Conservation (phyloP, 1,284 basidiomycete species). For the Fistulina hepatica region DNA sequence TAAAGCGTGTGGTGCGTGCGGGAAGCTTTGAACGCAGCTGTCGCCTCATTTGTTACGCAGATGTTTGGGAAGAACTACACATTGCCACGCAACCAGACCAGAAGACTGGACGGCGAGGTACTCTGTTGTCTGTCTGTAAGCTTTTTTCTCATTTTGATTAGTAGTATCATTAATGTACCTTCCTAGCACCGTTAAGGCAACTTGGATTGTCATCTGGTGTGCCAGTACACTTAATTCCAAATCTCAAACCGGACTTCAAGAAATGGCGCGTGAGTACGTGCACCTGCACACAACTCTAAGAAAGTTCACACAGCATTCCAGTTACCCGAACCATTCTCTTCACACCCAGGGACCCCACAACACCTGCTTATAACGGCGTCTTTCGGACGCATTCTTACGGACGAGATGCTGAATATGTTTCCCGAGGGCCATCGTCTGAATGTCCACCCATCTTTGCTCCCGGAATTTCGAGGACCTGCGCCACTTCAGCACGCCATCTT, state of each 20-base stretch:
- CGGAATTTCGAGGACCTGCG: conserved; percentile 82
- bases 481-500: conserved; percentile 84
- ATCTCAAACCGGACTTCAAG: conserved; percentile 42
- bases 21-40: conserved; percentile 5
- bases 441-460: conserved; percentile 86
- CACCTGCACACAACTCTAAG: neutral
- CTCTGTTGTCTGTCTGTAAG: conserved; percentile 40
- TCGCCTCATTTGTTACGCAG: conserved; percentile 23
- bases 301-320: neutral
- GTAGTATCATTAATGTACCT: neutral
- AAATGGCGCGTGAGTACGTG: conserved; percentile 40
- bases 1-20: conserved; percentile 33
- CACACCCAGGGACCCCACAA: conserved; percentile 22
- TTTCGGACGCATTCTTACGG: conserved; percentile 82
- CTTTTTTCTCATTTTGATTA: conserved; percentile 9
- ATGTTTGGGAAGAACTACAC: conserved; percentile 47
- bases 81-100: conserved; percentile 56
- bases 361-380: conserved; percentile 82
- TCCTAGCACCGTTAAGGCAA: conserved; percentile 46
- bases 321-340: conserved; percentile 4
- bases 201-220: conserved; percentile 38
- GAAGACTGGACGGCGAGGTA: conserved; percentile 40
- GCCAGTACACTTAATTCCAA: conserved; percentile 48
- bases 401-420: conserved; percentile 57
- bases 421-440: conserved; percentile 61